Percentiles rank a stretch among this genome's conserved stretches.
Conservation (phyloP, 139 green algal genomes). For the Chlamydomonas applanata region DNA sequence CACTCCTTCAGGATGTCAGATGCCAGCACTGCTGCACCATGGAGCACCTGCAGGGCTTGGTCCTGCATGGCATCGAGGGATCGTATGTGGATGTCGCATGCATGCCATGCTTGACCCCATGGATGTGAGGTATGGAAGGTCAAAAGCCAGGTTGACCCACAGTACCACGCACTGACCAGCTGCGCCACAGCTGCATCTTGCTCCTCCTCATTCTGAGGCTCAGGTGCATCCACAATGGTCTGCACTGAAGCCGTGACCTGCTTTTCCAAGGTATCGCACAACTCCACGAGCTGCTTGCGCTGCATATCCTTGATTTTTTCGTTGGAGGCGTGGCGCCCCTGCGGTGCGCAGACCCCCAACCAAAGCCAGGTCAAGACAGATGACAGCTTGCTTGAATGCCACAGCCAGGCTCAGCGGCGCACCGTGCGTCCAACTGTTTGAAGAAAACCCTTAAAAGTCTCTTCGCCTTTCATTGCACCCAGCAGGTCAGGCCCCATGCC, state of each 20-base stretch:
- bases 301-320: slow-evolving; percentile 15
- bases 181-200: neutral
- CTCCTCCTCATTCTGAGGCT: neutral
- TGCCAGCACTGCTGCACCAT: slow-evolving; percentile 29
- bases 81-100: neutral
- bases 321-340: no score
- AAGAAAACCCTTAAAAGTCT: no score
- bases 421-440: no score
- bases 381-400: no score
- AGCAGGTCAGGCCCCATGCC: no score
- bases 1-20: slow-evolving; percentile 30
- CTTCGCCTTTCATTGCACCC: no score
- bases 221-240: neutral
- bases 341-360: no score
- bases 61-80: slow-evolving; percentile 16
- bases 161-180: neutral
- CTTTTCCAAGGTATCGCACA: slow-evolving; percentile 24
- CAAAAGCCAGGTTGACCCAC: no score
- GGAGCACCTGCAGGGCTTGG: slow-evolving; percentile 22
- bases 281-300: slow-evolving; percentile 2
- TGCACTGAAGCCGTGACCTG: slow-evolving; percentile 4
- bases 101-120: neutral
- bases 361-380: no score
- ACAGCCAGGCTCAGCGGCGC: no score
- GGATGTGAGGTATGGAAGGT: no score